Conservation (phyloP, 192 early-diverging fungal species). For the Rhizoclosmatium sp. region DNA sequence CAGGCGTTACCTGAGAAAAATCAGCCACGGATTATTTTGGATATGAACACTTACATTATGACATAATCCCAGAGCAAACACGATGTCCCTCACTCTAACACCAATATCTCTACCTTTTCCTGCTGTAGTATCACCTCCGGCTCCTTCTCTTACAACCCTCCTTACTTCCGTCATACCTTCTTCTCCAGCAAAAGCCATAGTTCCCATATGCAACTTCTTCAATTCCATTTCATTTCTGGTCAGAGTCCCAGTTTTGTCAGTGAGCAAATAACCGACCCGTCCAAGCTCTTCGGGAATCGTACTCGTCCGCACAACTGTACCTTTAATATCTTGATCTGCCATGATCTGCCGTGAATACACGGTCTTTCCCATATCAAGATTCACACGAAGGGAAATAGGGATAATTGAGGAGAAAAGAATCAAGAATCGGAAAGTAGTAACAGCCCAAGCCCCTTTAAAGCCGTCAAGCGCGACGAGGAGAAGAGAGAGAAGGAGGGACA, state of each 20-base stretch:
- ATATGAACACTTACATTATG: conserved; percentile 77
- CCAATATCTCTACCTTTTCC: conserved; percentile 72
- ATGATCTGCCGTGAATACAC: conserved; percentile 91
- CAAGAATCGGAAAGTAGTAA: conserved; percentile 90
- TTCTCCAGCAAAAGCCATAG: conserved; percentile 82
- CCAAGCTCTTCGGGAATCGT: conserved; percentile 97
- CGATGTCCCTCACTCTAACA: conserved; percentile 86
- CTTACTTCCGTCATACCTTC: conserved; percentile 92
- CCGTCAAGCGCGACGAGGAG: conserved; percentile 89
- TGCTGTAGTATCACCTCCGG: neutral
- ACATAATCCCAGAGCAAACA: conserved; percentile 86
- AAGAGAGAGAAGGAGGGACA: conserved; percentile 83
- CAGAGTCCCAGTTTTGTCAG: conserved; percentile 96
- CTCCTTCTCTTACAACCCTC: conserved; percentile 31
- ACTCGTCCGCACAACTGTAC: conserved; percentile 89
- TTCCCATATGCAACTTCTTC: conserved; percentile 93
- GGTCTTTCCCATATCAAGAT: conserved; percentile 96
- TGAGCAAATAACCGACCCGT: conserved; percentile 88
- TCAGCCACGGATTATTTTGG: conserved; percentile 15
- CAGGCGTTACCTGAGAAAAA: conserved; percentile 70
- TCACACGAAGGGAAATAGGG: conserved; percentile 92
- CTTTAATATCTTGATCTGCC: conserved; percentile 82
- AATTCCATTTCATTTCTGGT: conserved; percentile 98
- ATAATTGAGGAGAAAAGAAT: conserved; percentile 97
- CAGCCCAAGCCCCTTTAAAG: conserved; percentile 89